Percentiles rank a stretch among this genome's conserved stretches.
Conservation (phyloP, 352 stramenopile genomes). For the Phytophthora brassicae region DNA sequence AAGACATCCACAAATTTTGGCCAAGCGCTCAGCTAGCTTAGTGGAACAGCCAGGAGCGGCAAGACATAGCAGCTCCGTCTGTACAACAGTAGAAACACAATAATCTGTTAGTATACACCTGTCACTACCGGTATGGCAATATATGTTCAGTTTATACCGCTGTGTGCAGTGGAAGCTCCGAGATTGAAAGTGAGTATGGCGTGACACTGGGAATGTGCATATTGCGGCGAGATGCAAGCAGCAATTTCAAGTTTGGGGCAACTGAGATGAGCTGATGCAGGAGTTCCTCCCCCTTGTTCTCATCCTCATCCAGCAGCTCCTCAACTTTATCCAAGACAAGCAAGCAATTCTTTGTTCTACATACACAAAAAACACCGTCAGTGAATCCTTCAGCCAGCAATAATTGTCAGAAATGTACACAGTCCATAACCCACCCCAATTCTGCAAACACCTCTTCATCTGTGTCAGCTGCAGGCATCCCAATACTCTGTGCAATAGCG, state of each 20-base stretch:
- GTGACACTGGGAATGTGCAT: constrained; percentile 81
- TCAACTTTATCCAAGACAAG: constrained; percentile 84
- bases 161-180: constrained; percentile 66
- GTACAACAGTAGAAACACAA: constrained; percentile 2
- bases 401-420: background rate
- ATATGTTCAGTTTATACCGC: constrained; percentile 40
- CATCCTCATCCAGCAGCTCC: constrained; percentile 75
- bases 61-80: constrained; percentile 74
- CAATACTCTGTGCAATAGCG: constrained; percentile 79
- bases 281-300: constrained; percentile 69
- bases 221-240: constrained; percentile 71
- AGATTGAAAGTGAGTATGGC: constrained; percentile 74
- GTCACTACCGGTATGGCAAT: background rate
- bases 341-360: constrained; percentile 63
- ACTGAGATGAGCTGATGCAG: constrained; percentile 72
- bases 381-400: constrained; percentile 6
- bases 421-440: constrained; percentile 37
- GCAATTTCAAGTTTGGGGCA: constrained; percentile 62
- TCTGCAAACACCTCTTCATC: constrained; percentile 83
- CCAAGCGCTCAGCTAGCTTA: constrained; percentile 61
- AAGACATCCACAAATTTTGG: constrained; percentile 75
- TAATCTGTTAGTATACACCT: background rate
- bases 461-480: constrained; percentile 68
- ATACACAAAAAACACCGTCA: constrained; percentile 1
- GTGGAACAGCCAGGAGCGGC: constrained; percentile 61